Base-by-base conservation (phyloP, 176 grass and related monocot genomes). In the Phoenix dactylifera region DNA sequence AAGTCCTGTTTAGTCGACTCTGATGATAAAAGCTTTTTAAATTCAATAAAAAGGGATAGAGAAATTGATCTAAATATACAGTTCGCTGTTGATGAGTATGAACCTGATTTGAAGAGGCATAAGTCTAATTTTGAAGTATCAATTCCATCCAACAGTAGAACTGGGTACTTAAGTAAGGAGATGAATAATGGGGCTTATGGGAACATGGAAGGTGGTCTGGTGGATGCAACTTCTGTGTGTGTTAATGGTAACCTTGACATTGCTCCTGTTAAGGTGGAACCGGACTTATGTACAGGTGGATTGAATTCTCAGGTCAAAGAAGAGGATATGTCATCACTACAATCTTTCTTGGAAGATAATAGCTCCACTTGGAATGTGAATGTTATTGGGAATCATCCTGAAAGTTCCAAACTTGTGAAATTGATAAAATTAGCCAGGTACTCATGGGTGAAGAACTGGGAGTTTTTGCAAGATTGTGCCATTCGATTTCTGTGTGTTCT, bases 401-500 rank as follows among this genome's bases (percentile, higher is more conserved):
- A 86, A 76, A 78, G 72, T 79, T 80, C 72, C 51, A 92, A 98
- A 60, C 68, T 85, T 58, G 66, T 59, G 49, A 88, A 92, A 70
- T 61, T 98, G 68, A 53, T 92, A 68, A 88, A 83, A 66, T 62
- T 98, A 50, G 79, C 81, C 19, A 79, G 86, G 57, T 62, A 85
- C 60, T 88, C 93, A 6, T 91, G 74, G 61, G 70, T 74, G 58
- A 98, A 98, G 73, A 92, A 98, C 58, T 98, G 93, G 93, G 87
- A 98, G 52, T 80, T 98, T 67, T 76, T 88, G 82, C 93, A 98
- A 83, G 93, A 98, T 69, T 98, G 70, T 79, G 93, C 93, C 72
- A 91, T 98, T 78, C 87, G 84, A 26, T 92, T 91, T 71, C 78
- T 98, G 50, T 98, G 93, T 62, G 93, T 92, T 22, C 93, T 98